phyloP scores from a whole-genome alignment of 1,139 yeast genomes.

The Pneumocystis oryctolagi region DNA sequence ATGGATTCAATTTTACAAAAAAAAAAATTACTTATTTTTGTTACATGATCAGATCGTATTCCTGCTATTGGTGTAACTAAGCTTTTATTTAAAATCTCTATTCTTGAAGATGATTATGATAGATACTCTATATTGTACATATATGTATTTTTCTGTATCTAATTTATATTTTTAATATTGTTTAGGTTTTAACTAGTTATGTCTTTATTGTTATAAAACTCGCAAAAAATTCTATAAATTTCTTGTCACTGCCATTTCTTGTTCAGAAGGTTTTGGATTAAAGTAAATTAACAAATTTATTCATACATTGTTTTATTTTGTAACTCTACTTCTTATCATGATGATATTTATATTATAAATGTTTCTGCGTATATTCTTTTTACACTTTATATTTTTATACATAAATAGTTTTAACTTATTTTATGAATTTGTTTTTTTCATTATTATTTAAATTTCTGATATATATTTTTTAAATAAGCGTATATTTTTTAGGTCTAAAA shows the following conservation, averaged over 20 bases:
- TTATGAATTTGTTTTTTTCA: background rate
- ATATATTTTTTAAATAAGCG: too few relatives aligned
- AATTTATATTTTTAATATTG: slow-evolving; percentile 27
- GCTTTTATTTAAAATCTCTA: slow-evolving; percentile 49
- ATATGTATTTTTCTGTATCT: slow-evolving; percentile 36
- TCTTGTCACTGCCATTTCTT: background rate
- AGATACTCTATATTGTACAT: slow-evolving; percentile 72
- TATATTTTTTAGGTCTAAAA: too few relatives aligned
- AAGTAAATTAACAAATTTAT: background rate
- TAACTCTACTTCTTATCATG: background rate
- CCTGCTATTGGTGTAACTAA: slow-evolving; percentile 80
- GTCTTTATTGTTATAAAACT: background rate
- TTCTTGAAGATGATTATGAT: slow-evolving; percentile 35
- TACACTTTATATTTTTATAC: background rate
- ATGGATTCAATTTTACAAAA: slow-evolving; percentile 40
- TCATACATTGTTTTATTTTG: background rate
- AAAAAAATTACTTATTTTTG: slow-evolving; percentile 52
- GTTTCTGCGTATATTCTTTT: background rate
- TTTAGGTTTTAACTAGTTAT: slow-evolving; percentile 24
- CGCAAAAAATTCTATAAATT: background rate
- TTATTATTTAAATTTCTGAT: too few relatives aligned
- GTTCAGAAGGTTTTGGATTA: background rate
- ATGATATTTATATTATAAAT: background rate
- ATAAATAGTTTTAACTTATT: background rate
- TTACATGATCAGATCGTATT: slow-evolving; percentile 79